Evolutionary conservation across 495 filamentous ascomycete genomes (phyloP), one percentile per base, ranked within the genome.

Genomic region (Clohesyomyces aquaticus): DNA sequence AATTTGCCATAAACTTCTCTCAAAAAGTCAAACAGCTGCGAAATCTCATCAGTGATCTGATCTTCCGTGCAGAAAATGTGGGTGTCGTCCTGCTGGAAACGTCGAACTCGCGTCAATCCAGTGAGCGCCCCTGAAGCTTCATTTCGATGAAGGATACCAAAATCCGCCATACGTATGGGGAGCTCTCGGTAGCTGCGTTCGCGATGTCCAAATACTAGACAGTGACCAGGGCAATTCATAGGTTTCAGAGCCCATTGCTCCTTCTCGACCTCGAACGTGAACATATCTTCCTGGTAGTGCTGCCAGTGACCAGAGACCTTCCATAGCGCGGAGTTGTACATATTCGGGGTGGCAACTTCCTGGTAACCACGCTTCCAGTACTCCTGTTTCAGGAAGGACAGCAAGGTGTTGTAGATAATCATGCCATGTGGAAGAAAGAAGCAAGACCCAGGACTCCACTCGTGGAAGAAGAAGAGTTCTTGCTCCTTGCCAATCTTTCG

Each of bases 261-360:
- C 81, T 98, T 96, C 71, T 98, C 91, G 32, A 93, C 83, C 32
- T 95, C 87, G 59, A 98, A 83, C 38, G 87, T 85, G 78, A 98
- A 98, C 94, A 98, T 98, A 75, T 96, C 91, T 26, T 98, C 93
- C 65, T 90, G 83, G 82, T 98, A 98, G 72, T 97, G 90, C 47
- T 87, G 85, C 91, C 91, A 95, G 75, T 98, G 94, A 47, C 95
- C 94, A 16, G 91, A 95, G 6, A 83, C 88, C 77, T 97, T 91
- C 95, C 94, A 98, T 25, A 98, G 79, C 3, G 87, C 80, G 14
- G 87, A 81, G 65, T 96, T 93, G 76, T 89, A 98, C 88, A 98
- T 96, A 75, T 97, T 98, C 10, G 94, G 95, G 3, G 92, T 89
- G 71, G 92, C 89, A 50, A 98, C 94, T 75, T 98, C 94, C 65